Conservation (phyloP, 805 yeast genomes). For the Pichia manshurica region DNA sequence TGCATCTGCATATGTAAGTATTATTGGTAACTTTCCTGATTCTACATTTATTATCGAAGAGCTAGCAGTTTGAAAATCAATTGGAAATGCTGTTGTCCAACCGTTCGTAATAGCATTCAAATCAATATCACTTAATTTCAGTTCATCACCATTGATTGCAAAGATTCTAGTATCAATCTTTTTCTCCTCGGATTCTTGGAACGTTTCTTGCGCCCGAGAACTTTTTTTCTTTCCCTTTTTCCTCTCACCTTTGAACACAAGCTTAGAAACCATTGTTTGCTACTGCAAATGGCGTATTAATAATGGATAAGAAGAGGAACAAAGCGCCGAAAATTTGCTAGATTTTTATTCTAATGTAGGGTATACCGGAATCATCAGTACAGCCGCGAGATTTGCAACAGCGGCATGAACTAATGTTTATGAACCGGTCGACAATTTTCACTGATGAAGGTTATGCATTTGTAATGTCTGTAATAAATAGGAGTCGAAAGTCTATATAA, state of each 20-base stretch:
- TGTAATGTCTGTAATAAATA: too few species aligned
- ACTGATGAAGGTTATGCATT: too few species aligned
- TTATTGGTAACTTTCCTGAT: slow-evolving; percentile 5
- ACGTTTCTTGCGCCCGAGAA: neutral
- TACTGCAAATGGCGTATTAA: too few species aligned
- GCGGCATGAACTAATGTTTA: too few species aligned
- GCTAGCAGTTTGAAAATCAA: slow-evolving; percentile 5
- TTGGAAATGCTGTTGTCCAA: slow-evolving; percentile 26
- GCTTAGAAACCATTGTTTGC: slow-evolving; percentile 28
- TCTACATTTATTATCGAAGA: neutral
- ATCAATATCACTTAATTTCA: slow-evolving; percentile 18
- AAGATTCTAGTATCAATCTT: slow-evolving; percentile 5
- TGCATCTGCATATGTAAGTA: neutral
- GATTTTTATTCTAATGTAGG: too few species aligned
- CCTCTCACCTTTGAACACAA: slow-evolving; percentile 30
- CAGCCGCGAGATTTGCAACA: too few species aligned
- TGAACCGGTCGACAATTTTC: too few species aligned
- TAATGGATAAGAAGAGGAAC: too few species aligned
- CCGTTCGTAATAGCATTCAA: slow-evolving; percentile 18
- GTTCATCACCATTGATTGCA: slow-evolving; percentile 22
- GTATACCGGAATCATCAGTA: too few species aligned
- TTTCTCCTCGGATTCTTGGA: neutral
- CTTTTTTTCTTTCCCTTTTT: slow-evolving; percentile 17
- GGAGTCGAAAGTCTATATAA: too few species aligned
- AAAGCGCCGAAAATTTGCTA: too few species aligned